Percentiles rank a stretch among this genome's conserved stretches.
These are phyloP conservation scores for Novymonas esmeraldas DNA, from an alignment of 208 protist species.

Conservation along the genomic window DNA sequence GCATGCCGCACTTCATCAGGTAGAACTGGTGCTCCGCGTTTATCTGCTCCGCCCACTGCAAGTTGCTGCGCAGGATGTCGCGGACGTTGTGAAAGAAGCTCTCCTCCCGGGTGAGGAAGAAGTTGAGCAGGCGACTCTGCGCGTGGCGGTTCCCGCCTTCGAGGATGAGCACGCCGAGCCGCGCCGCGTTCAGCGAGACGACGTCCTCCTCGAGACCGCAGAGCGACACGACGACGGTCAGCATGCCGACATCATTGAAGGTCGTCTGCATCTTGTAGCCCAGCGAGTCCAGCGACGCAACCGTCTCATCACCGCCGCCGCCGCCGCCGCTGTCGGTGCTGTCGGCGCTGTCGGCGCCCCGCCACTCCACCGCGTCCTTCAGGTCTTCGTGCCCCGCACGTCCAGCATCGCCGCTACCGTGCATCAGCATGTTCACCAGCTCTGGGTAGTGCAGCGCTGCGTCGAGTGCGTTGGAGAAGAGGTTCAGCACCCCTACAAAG, in stretches of 20 bases:
- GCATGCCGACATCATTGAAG: slow-evolving; percentile 70
- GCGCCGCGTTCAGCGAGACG: slow-evolving; percentile 62
- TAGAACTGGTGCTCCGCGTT: slow-evolving; percentile 73
- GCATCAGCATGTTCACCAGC: background rate
- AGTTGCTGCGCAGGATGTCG: slow-evolving; percentile 45
- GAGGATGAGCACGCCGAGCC: slow-evolving; percentile 64
- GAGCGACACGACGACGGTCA: slow-evolving; percentile 51
- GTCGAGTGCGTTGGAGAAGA: slow-evolving; percentile 68
- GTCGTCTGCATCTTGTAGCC: slow-evolving; percentile 54
- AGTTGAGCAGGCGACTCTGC: slow-evolving; percentile 58
- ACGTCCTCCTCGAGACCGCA: slow-evolving; percentile 61
- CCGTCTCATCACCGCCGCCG: slow-evolving; percentile 1
- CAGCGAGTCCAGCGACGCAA: slow-evolving; percentile 12
- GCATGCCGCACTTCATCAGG: slow-evolving; percentile 58
- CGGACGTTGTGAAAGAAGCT: slow-evolving; percentile 79
- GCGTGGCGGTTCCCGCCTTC: slow-evolving; percentile 78
- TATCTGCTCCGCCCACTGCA: slow-evolving; percentile 49
- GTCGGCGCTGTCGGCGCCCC: background rate
- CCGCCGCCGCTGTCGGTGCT: background rate
- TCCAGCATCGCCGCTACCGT: background rate
- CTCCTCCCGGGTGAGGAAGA: slow-evolving; percentile 71
- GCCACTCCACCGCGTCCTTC: too few species aligned
- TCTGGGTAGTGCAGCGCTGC: slow-evolving; percentile 45
- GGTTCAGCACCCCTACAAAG: slow-evolving; percentile 71
- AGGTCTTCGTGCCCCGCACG: too few species aligned